phyloP scores from a whole-genome alignment of 306 rosid species.

The Canavalia ensiformis region DNA sequence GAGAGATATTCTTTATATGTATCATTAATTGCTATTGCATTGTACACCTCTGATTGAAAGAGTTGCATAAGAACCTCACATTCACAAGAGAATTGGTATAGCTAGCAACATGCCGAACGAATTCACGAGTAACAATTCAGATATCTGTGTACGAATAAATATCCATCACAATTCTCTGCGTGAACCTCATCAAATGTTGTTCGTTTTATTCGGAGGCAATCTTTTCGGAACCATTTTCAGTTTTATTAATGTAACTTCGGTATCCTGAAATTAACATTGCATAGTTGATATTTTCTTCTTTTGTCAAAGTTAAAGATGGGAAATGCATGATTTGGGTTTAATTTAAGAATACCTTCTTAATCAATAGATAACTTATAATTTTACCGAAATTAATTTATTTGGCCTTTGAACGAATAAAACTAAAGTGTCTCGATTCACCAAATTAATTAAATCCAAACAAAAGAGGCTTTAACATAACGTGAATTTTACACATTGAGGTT shows the following conservation, averaged over 20 bases:
- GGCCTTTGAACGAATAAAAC: background rate
- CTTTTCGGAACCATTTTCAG: background rate
- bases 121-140: conserved; percentile 34
- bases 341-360: background rate
- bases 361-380: background rate
- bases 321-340: background rate
- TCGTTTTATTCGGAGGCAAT: background rate
- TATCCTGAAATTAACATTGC: background rate
- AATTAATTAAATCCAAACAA: conserved; percentile 1
- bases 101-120: conserved; percentile 34
- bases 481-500: conserved; percentile 1
- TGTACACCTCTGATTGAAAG: conserved; percentile 23
- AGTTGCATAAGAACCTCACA: conserved; percentile 41
- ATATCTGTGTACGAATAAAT: conserved; percentile 19
- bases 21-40: background rate
- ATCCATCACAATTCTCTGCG: conserved; percentile 9
- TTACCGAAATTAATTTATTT: background rate
- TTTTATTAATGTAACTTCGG: background rate
- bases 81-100: background rate
- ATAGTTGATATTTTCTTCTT: no score
- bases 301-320: background rate
- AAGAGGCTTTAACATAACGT: conserved; percentile 20
- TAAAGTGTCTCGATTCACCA: background rate
- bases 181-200: conserved; percentile 28
- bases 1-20: background rate